Evolutionary conservation across 106 monocot species (phyloP).

Genomic region (Apostasia shenzhenica): DNA sequence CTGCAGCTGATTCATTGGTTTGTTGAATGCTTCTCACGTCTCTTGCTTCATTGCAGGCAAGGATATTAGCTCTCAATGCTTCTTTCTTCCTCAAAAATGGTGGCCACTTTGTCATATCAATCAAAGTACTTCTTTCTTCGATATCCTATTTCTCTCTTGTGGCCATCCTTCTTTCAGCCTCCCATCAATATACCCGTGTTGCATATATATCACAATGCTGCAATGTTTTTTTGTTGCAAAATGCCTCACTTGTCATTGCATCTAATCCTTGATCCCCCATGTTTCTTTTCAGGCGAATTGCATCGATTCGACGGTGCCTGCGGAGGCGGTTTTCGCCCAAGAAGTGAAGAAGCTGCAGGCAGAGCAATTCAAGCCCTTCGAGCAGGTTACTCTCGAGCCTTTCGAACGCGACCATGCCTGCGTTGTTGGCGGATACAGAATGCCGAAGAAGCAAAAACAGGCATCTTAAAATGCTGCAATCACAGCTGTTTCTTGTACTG

Average conservation of each 20-base stretch:
- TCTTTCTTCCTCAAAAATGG: constrained; percentile 87
- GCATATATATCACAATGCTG: neutral
- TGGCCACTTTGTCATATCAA: constrained; percentile 92
- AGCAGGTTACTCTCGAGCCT: constrained; percentile 88
- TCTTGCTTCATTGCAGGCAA: constrained; percentile 40
- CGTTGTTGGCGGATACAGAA: constrained; percentile 79
- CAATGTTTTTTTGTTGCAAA: neutral
- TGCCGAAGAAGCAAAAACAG: constrained; percentile 82
- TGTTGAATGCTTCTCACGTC: neutral
- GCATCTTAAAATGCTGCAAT: neutral
- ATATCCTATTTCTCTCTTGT: neutral
- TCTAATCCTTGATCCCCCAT: neutral
- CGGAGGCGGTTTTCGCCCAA: constrained; percentile 81
- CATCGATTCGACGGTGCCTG: constrained; percentile 86
- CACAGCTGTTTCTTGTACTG: no score
- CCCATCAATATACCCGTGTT: neutral
- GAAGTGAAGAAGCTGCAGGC: constrained; percentile 88
- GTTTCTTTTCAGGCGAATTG: constrained; percentile 62
- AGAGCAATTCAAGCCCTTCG: constrained; percentile 86
- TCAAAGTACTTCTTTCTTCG: constrained; percentile 45
- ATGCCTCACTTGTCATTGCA: no score
- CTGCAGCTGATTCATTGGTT: no score
- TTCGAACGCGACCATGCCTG: constrained; percentile 97
- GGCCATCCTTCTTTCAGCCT: neutral
- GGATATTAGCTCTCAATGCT: constrained; percentile 84